Percentiles rank a stretch among this genome's conserved stretches.
Conservation (phyloP, 192 early-diverging fungal species). For the Coemansia sp. region DNA sequence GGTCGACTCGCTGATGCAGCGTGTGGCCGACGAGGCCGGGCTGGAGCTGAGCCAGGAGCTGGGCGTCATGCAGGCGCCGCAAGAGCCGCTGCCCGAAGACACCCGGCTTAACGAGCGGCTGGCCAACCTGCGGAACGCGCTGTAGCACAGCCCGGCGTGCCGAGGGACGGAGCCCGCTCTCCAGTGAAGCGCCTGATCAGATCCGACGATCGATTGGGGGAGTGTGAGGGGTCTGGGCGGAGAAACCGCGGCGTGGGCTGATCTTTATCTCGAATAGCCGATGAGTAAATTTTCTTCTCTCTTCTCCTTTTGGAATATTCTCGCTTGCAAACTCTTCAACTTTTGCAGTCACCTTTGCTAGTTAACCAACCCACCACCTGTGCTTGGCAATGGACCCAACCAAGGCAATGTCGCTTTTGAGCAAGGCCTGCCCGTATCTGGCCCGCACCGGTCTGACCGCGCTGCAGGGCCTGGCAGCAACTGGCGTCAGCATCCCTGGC, state of each 20-base stretch:
- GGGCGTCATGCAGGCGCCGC: slow-evolving; percentile 37
- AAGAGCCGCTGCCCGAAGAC: slow-evolving; percentile 54
- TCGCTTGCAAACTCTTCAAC: background rate
- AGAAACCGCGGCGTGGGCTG: background rate
- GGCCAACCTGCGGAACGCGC: slow-evolving; percentile 60
- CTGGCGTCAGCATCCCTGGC: slow-evolving; percentile 1
- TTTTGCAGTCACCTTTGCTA: too few species aligned
- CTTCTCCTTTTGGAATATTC: background rate
- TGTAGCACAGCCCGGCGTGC: too few species aligned
- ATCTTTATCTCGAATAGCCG: background rate
- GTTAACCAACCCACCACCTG: background rate
- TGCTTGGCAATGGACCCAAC: slow-evolving; percentile 32
- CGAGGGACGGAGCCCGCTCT: too few species aligned
- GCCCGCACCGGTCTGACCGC: slow-evolving; percentile 42
- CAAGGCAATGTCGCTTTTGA: slow-evolving; percentile 50
- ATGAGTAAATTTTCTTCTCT: slow-evolving; percentile 1
- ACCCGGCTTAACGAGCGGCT: slow-evolving; percentile 60
- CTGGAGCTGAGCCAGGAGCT: slow-evolving; percentile 70
- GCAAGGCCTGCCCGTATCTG: slow-evolving; percentile 48
- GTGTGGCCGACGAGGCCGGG: slow-evolving; percentile 95
- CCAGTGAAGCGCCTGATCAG: too few species aligned
- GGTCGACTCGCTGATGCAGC: slow-evolving; percentile 90
- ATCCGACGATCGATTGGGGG: background rate
- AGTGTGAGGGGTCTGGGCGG: background rate
- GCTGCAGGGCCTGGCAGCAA: slow-evolving; percentile 34